A percentile compares a stretch with the other conserved stretches of the same genome.
phyloP scores from a whole-genome alignment of 176 grass and related monocot species.

The Ananas comosus region DNA sequence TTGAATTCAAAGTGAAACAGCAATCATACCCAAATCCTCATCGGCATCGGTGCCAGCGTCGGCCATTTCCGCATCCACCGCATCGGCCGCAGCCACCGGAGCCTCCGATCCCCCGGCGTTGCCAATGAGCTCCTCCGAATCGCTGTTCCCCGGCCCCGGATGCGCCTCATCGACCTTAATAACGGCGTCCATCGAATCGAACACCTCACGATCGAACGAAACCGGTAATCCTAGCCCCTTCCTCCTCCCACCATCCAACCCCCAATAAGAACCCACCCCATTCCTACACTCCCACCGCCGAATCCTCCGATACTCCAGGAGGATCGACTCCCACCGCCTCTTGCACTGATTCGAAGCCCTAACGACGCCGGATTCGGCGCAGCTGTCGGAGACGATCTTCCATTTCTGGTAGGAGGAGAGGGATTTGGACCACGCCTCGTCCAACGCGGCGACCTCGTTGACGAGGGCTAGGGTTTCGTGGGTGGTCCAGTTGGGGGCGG shows the following conservation, averaged over 20 bases:
- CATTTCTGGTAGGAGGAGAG: slow-evolving; percentile 94
- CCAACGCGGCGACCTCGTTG: slow-evolving; percentile 37
- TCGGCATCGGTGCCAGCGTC: not conserved
- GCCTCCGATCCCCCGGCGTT: not conserved
- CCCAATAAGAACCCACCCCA: slow-evolving; percentile 38
- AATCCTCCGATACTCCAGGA: slow-evolving; percentile 34
- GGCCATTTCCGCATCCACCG: not conserved
- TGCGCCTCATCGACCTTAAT: slow-evolving; percentile 53
- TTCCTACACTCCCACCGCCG: slow-evolving; percentile 44
- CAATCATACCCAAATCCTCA: slow-evolving; percentile 6
- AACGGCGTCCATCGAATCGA: slow-evolving; percentile 54
- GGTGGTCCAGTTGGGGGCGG: slow-evolving; percentile 36
- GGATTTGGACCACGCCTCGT: slow-evolving; percentile 67
- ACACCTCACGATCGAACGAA: slow-evolving; percentile 52
- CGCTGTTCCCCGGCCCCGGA: not conserved
- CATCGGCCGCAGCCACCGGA: not conserved
- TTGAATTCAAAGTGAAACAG: not conserved
- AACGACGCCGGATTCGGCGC: slow-evolving; percentile 29
- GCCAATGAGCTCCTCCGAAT: slow-evolving; percentile 20
- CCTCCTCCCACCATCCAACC: slow-evolving; percentile 30
- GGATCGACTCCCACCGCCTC: slow-evolving; percentile 49
- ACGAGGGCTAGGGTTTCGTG: slow-evolving; percentile 28
- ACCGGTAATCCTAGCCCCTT: slow-evolving; percentile 43
- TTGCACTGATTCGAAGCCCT: slow-evolving; percentile 59
- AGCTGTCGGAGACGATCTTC: slow-evolving; percentile 79